These are phyloP conservation scores for Leccinum fibrillosum DNA, from an alignment of 768 basidiomycete species.

Conservation along the genomic window DNA sequence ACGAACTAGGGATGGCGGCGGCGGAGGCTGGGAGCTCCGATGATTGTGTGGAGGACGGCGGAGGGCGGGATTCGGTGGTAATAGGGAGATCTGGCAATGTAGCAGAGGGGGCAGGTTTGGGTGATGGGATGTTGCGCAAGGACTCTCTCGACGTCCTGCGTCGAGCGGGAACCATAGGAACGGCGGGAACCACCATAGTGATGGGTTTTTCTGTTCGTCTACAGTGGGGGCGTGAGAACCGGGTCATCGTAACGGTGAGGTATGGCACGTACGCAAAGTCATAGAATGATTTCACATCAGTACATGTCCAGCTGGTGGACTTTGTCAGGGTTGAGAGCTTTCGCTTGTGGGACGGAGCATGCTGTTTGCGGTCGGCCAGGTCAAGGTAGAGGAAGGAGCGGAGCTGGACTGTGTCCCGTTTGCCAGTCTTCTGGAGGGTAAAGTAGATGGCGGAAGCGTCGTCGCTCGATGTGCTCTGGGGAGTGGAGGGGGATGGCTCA, in stretches of 20 bases:
- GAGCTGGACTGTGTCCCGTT: constrained; percentile 37
- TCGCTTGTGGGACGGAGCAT: constrained; percentile 37
- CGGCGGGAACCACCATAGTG: constrained; percentile 11
- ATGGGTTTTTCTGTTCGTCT: constrained; percentile 28
- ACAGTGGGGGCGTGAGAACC: not conserved
- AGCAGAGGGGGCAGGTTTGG: constrained; percentile 55
- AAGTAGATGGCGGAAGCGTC: constrained; percentile 45
- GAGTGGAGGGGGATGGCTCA: not conserved
- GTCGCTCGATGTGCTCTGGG: constrained; percentile 6
- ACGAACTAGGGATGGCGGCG: constrained; percentile 13
- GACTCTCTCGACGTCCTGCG: constrained; percentile 41
- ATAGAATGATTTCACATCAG: constrained; percentile 9
- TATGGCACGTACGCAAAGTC: constrained; percentile 12
- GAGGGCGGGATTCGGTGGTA: not conserved
- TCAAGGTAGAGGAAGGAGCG: constrained; percentile 71
- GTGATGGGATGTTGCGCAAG: constrained; percentile 51
- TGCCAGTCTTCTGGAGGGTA: constrained; percentile 37
- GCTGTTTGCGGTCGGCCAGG: constrained; percentile 51
- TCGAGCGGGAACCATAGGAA: constrained; percentile 5
- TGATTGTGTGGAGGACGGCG: not conserved
- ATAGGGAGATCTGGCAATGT: constrained; percentile 46
- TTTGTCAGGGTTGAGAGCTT: constrained; percentile 32
- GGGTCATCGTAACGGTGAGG: not conserved
- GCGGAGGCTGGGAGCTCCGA: constrained; percentile 16
- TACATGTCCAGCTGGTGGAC: constrained; percentile 30